Evolutionary conservation across 805 yeast genomes (phyloP).

Genomic region (Ogataea pilisensis): DNA sequence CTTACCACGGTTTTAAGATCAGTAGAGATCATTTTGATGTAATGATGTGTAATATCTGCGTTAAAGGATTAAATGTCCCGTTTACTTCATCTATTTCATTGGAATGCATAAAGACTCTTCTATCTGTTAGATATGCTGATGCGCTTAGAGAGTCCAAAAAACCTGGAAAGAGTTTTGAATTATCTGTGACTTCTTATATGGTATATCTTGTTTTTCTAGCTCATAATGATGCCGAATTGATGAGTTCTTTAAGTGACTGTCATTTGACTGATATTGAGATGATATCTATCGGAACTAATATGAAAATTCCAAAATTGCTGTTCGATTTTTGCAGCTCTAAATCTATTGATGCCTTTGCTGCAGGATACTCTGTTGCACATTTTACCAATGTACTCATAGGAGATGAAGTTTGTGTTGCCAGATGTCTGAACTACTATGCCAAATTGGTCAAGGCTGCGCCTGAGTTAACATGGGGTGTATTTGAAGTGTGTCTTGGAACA

Average conservation of each 20-base stretch:
- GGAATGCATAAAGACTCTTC: conserved; percentile 39
- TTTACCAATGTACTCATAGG: conserved; percentile 21
- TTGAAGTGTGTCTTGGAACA: conserved; percentile 13
- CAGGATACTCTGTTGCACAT: conserved; percentile 11
- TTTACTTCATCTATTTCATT: conserved; percentile 49
- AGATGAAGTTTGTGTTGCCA: conserved; percentile 21
- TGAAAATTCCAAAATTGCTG: conserved; percentile 35
- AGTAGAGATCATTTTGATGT: conserved; percentile 46
- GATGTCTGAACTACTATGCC: conserved; percentile 21
- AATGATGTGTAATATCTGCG: conserved; percentile 41
- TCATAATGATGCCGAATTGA: conserved; percentile 35
- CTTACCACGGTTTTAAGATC: conserved; percentile 34
- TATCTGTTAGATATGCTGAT: conserved; percentile 40
- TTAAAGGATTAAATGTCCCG: conserved; percentile 58
- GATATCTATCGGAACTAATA: conserved; percentile 29
- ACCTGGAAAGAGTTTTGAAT: conserved; percentile 11
- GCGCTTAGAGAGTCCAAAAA: conserved; percentile 11
- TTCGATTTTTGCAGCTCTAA: conserved; percentile 6
- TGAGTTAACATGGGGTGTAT: conserved; percentile 16
- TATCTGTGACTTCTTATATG: conserved; percentile 29
- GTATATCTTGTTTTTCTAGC: conserved; percentile 31
- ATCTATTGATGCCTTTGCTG: conserved; percentile 12
- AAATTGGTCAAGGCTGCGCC: conserved; percentile 11
- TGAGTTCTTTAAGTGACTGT: conserved; percentile 28
- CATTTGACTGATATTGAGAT: conserved; percentile 32